Conservation (phyloP, 2,329 filamentous ascomycete species). For the Ophiostoma sp. region DNA sequence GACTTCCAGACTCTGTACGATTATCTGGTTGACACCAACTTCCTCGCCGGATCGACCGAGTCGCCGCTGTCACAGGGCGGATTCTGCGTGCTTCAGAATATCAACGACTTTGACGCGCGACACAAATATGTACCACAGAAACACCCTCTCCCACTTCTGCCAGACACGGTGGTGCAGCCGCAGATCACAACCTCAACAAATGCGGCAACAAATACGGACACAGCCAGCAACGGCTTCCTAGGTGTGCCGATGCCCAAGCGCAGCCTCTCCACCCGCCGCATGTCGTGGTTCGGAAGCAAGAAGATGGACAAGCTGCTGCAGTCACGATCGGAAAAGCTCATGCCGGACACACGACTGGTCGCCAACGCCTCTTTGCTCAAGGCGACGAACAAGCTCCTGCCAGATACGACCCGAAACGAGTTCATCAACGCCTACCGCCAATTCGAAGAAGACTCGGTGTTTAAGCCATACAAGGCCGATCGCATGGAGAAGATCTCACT, state of each 20-base stretch:
- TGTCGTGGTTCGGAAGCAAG: slow-evolving; percentile 40
- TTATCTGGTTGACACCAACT: slow-evolving; percentile 60
- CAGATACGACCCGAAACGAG: slow-evolving; percentile 40
- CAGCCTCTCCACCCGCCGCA: slow-evolving; percentile 28
- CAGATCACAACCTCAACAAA: slow-evolving; percentile 18
- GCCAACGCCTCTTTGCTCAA: slow-evolving; percentile 49
- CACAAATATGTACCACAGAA: slow-evolving; percentile 55
- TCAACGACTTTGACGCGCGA: slow-evolving; percentile 59
- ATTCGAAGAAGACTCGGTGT: slow-evolving; percentile 59
- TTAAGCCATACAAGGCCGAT: slow-evolving; percentile 47
- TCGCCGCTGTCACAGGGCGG: slow-evolving; percentile 57
- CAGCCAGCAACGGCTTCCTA: slow-evolving; percentile 20
- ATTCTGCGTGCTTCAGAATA: slow-evolving; percentile 63
- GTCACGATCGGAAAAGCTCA: slow-evolving; percentile 36
- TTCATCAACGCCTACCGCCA: slow-evolving; percentile 63
- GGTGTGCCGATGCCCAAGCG: neutral
- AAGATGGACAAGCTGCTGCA: slow-evolving; percentile 18
- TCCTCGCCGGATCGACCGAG: slow-evolving; percentile 44
- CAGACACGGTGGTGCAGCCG: slow-evolving; percentile 35
- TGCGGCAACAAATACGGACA: slow-evolving; percentile 29
- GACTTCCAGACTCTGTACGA: slow-evolving; percentile 69
- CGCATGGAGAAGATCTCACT: slow-evolving; percentile 53
- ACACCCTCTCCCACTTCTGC: slow-evolving; percentile 63
- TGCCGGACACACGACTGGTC: slow-evolving; percentile 44
- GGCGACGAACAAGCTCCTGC: slow-evolving; percentile 44